Evolutionary conservation across 768 basidiomycete species (phyloP).

Genomic region (Leccinum disarticulatum): DNA sequence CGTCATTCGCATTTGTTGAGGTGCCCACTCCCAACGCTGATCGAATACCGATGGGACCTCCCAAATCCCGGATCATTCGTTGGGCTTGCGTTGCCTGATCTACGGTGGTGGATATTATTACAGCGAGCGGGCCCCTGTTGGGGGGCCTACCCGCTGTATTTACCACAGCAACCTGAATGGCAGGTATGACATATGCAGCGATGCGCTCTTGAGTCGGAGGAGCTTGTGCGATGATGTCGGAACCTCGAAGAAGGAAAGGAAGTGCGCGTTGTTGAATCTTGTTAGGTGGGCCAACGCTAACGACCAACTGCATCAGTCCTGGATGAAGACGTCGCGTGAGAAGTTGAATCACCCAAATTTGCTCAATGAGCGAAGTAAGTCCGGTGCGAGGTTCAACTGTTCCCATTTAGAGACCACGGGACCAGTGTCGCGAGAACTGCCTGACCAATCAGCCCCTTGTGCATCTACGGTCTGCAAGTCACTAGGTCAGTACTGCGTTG

Average conservation of each 20-base stretch:
- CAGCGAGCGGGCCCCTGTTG: constrained; percentile 74
- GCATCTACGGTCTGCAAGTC: constrained; percentile 51
- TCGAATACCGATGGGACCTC: constrained; percentile 88
- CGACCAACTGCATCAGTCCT: constrained; percentile 13
- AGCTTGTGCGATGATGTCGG: constrained; percentile 98
- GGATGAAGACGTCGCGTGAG: constrained; percentile 6
- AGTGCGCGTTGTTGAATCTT: constrained; percentile 98
- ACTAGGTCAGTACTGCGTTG: constrained; percentile 15
- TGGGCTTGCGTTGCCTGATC: constrained; percentile 98
- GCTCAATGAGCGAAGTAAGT: constrained; percentile 81
- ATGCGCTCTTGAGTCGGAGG: constrained; percentile 98
- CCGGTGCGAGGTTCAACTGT: constrained; percentile 80
- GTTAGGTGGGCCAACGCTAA: constrained; percentile 93
- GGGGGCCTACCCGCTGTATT: constrained; percentile 55
- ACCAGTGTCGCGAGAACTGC: constrained; percentile 64
- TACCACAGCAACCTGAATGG: constrained; percentile 77
- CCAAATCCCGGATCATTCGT: constrained; percentile 91
- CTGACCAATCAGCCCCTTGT: constrained; percentile 55
- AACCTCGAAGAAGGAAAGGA: constrained; percentile 89
- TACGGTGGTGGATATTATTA: constrained; percentile 97
- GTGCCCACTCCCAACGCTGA: constrained; percentile 87
- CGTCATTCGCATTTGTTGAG: constrained; percentile 58
- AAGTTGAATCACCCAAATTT: constrained; percentile 82
- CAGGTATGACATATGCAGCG: constrained; percentile 93
- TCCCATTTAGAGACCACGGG: constrained; percentile 96